A percentile compares a stretch with the other conserved stretches of the same genome.
These are phyloP conservation scores for Pilasporangium apinafurcum DNA, from an alignment of 352 stramenopile genomes.

Conservation along the genomic window DNA sequence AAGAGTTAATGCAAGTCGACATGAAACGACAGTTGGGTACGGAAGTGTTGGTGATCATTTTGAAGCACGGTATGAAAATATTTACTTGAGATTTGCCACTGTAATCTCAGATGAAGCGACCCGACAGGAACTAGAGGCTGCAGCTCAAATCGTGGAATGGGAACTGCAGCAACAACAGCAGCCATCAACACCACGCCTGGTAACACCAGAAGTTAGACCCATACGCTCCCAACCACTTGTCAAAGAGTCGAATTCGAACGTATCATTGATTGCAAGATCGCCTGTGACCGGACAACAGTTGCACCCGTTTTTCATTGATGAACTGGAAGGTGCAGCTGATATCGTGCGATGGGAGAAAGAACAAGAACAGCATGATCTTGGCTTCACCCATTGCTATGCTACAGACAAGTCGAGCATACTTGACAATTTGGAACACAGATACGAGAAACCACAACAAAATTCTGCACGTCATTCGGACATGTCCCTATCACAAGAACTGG, in stretches of 20 bases:
- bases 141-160: not conserved
- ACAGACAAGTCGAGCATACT: no score
- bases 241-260: no score
- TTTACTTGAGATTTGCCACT: not conserved
- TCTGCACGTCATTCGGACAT: not conserved
- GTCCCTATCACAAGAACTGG: slow-evolving; percentile 26
- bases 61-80: no score
- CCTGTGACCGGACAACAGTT: no score
- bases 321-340: slow-evolving; percentile 13
- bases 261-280: no score
- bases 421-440: no score
- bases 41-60: no score
- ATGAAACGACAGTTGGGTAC: no score
- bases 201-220: not conserved
- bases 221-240: no score
- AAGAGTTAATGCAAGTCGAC: not conserved
- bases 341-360: slow-evolving; percentile 15
- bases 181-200: slow-evolving; percentile 1
- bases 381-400: no score
- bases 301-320: slow-evolving; percentile 8
- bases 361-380: slow-evolving; percentile 1
- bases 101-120: not conserved
- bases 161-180: not conserved
- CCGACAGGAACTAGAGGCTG: not conserved
- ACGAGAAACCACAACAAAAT: not conserved